Conservation (phyloP, 73 alveolate species). For the Paramecium octaurelia region DNA sequence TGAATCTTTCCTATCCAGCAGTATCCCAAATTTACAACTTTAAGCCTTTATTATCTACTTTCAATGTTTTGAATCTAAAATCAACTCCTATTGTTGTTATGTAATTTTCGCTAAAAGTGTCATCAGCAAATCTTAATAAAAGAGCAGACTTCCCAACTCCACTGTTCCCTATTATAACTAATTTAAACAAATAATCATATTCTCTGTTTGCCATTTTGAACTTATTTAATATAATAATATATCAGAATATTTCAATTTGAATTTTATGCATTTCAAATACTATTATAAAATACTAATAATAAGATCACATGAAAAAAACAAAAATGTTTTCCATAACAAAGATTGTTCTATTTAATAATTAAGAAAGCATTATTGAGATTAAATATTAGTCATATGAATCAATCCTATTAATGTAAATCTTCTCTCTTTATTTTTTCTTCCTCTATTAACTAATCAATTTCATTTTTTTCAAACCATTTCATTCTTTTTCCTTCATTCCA, state of each 20-base stretch:
- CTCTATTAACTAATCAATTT: constrained; percentile 41
- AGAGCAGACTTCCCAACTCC: constrained; percentile 79
- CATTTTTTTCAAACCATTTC: constrained; percentile 53
- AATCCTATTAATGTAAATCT: not conserved
- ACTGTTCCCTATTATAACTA: constrained; percentile 70
- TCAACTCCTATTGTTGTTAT: constrained; percentile 78
- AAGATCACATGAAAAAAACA: too few species aligned
- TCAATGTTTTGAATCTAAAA: constrained; percentile 72
- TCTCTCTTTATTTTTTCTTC: constrained; percentile 16
- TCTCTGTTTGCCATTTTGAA: constrained; percentile 36
- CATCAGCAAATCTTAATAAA: constrained; percentile 74
- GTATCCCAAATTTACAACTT: constrained; percentile 80
- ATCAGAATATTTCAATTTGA: not conserved
- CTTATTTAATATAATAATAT: not conserved
- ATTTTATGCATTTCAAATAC: not conserved
- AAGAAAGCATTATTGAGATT: not conserved
- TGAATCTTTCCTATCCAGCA: constrained; percentile 82
- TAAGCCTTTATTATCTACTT: constrained; percentile 65
- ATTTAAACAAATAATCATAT: constrained; percentile 72
- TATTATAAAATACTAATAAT: not conserved
- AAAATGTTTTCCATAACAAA: not conserved
- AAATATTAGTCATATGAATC: not conserved
- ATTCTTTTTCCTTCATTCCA: constrained; percentile 63
- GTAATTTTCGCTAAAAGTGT: constrained; percentile 68
- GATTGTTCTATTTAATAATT: too few species aligned